Base-by-base conservation (phyloP, 2,329 filamentous ascomycete genomes). In the Aspergillus fischeri region DNA sequence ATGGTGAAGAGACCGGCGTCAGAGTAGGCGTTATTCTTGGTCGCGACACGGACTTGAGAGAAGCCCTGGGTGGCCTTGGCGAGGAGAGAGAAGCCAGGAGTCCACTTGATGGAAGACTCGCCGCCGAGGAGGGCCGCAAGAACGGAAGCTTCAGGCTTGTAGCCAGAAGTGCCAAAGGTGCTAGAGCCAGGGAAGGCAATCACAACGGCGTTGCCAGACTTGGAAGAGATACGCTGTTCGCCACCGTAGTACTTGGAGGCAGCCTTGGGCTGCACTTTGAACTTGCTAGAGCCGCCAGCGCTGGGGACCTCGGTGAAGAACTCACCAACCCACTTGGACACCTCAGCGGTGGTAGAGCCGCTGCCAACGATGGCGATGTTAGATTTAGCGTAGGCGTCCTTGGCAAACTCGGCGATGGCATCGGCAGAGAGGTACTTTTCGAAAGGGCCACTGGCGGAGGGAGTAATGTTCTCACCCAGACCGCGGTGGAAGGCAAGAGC, bases 311-410 rank as follows among this genome's bases (percentile, higher is more conserved):
- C 81, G 74, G 86, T 86, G 83, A 99, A 97, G 84, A 97, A 97
- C 73, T 96, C 86, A 71, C 87, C 86, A 62, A 95, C 87, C 92
- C 93, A 97, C 80, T 94, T 95, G 70, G 84, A 83, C 65, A 97
- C 81, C 62, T 90, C 86, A 57, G 82, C 80, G 65, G 91, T 82
- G 65, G 87, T 86, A 63, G 92, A 88, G 64, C 94, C 94, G 70
- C 96, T 95, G 70, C 90, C 91, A 64, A 97, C 88, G 62, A 99
- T 81, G 61, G 93, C 91, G 67, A 99, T 88, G 78, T 96, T 97
- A 70, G 88, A 80, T 83, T 95, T 96, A 68, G 87, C 83, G 78
- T 94, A 99, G 68, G 89, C 92, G 60, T 85, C 82, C 62, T 85
- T 81, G 71, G 92, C 88, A 72, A 88, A 99, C 65, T 84, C 82